Evolutionary conservation across 805 yeast species (phyloP).

Genomic region (Jamesozyma piceae): DNA sequence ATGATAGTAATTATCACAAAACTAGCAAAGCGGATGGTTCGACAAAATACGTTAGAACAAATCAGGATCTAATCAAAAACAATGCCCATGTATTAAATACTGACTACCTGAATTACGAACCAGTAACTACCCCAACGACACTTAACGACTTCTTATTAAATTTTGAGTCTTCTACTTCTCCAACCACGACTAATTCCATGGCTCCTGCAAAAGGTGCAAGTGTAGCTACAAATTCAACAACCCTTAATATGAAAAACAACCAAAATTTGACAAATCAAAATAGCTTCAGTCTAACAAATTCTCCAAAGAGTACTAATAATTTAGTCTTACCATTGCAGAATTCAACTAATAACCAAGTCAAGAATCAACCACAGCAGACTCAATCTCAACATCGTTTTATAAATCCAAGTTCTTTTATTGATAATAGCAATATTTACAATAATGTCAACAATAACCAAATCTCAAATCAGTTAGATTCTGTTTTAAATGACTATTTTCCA

Average conservation of each 20-base stretch:
- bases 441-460: neutral
- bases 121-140: constrained; percentile 2
- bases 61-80: neutral
- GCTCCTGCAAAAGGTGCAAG: neutral
- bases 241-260: neutral
- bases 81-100: neutral
- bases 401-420: neutral
- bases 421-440: neutral
- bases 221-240: too few species aligned
- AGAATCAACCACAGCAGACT: neutral
- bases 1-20: too few species aligned
- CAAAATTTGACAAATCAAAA: neutral
- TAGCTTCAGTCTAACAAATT: neutral
- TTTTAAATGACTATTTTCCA: constrained; percentile 3
- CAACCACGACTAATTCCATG: neutral
- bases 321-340: neutral
- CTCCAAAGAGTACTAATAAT: neutral
- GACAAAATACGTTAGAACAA: neutral
- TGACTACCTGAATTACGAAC: constrained; percentile 1
- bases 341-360: neutral
- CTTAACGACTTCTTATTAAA: constrained; percentile 2
- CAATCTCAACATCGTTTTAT: neutral
- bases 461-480: constrained; percentile 5
- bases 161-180: neutral
- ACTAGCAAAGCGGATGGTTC: neutral